Evolutionary conservation across 75 land plant species (phyloP), one percentile per base, ranked within the genome.

Genomic region (Pinus tabuliformis): DNA sequence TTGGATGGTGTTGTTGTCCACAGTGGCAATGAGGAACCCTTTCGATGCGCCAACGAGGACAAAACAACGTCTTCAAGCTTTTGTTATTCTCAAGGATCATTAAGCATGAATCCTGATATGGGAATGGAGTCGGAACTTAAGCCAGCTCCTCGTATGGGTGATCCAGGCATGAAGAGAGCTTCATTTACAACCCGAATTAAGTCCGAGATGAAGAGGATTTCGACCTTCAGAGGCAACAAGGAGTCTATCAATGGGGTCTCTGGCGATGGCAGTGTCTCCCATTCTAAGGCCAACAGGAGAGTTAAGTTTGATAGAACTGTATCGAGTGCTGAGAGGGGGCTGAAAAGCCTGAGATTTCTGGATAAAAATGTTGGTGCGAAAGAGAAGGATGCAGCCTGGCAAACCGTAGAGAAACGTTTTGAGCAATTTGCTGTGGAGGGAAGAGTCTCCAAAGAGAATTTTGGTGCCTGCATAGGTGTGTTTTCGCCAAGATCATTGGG

Each of bases 391-490:
- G 52, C 52, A 45, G 73, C 72, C 57, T 85, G 86, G 86, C 65
- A 68, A 49, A 82, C 79, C 17, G 93, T 89, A 11, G 87, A 91
- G 64, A 78, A 77, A 30, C 59, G 91, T 30, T 91, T 91, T 72
- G 78, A 89, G 4, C 83, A 86, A 52, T 74, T 84, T 17, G 84
- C 91, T 33, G 72, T 78, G 12, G 78, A 84, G 14, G 84, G 82
- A 33, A 22, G 74, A 58, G 79, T 91, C 13, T 71, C 73, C 24
- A 78, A 82, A 39, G 86, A 86, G 45, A 79, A 89, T 30, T 91
- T 91, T 64, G 91, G 91, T 1, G 66, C 73, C 49, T 91, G 93
- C 75, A 91, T 91, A 21, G 93, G 93, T 91, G 63, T 45, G 52
- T 45, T 45, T 45, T 45, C 52, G 52, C 52, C 8, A 8, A 7